A percentile compares a stretch with the other conserved stretches of the same genome.
Conservation (phyloP, 2,329 filamentous ascomycete genomes). For the Chaetomium strumarium region DNA sequence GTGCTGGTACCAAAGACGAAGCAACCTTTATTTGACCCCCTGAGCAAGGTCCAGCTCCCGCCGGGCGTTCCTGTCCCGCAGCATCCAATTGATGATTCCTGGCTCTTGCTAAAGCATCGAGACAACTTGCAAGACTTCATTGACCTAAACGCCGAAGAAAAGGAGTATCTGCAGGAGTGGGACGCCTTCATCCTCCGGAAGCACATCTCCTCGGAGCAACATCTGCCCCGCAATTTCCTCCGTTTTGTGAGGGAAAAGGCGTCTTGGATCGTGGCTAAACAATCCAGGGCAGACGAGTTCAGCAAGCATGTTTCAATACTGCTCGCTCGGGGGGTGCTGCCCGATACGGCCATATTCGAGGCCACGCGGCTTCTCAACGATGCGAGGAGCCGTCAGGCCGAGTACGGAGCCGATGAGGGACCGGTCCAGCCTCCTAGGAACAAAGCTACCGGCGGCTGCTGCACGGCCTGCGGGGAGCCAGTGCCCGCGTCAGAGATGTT, state of each 20-base stretch:
- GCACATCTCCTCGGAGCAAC: constrained; percentile 46
- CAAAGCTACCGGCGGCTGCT: constrained; percentile 37
- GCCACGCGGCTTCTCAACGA: constrained; percentile 40
- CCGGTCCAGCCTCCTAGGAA: constrained; percentile 32
- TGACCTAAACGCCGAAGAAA: constrained; percentile 48
- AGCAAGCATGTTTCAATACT: constrained; percentile 49
- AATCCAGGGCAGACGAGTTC: constrained; percentile 47
- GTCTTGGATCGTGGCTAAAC: constrained; percentile 45
- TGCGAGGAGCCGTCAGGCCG: constrained; percentile 25
- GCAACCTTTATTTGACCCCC: constrained; percentile 51
- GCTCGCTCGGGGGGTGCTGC: constrained; percentile 42
- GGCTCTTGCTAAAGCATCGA: constrained; percentile 54
- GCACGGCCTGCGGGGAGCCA: constrained; percentile 42
- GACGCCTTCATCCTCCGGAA: constrained; percentile 49
- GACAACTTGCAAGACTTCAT: constrained; percentile 53
- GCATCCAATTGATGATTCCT: constrained; percentile 41
- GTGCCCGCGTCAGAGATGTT: constrained; percentile 44
- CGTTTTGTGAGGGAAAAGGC: constrained; percentile 47
- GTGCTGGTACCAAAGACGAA: constrained; percentile 44
- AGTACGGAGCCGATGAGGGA: constrained; percentile 3
- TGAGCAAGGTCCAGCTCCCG: constrained; percentile 48
- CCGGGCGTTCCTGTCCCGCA: constrained; percentile 44
- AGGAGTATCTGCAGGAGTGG: constrained; percentile 55
- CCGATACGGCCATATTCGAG: constrained; percentile 38
- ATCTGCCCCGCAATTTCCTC: constrained; percentile 47